Base-by-base conservation (phyloP, 177 flowering plant genomes). In the Vitis hybrid region DNA sequence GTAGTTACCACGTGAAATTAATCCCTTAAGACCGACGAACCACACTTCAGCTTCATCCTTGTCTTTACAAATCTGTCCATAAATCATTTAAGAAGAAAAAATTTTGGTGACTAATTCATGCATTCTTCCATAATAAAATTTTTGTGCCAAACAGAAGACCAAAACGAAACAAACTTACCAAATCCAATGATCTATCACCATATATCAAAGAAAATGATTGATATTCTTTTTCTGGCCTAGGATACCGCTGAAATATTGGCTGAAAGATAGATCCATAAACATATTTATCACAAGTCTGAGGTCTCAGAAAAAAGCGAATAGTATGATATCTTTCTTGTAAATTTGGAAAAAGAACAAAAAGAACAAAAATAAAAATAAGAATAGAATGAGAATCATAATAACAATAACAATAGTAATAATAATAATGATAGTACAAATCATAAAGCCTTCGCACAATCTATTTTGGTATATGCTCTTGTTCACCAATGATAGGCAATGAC, bases 181-280 rank as follows among this genome's bases (percentile, higher is more conserved):
- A 73, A 74, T 90, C 94, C 83, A 90, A 80, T 61, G 94, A 83
- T 64, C 92, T 80, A 54, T 88, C 92, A 66, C 56, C 74, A 71
- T 75, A 84, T 51, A 90, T 77, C 32, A 90, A 85, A 32, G 94
- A 90, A 81, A 90, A 90, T 56, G 94, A 90, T 70, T 90, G 94
- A 74, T 88, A 90, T 67, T 90, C 94, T 80, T 88, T 87, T 73
- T 90, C 91, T 35, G 94, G 94, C 48, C 89, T 86, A 64, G 94
- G 94, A 80, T 90, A 85, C 70, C 91, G 86, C 77, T 88, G 89
- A 76, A 90, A 90, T 77, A 81, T 85, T 67, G 88, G 82, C 95
- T 90, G 92, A 68, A 75, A 51, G 56, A 65, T 6, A 64, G 56
- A 55, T 3, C 27, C 35, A 54, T 10, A 15, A 30, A 2, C 58